These are phyloP conservation scores for Bonia amplexicaulis DNA, from an alignment of 176 grass and related monocot genomes.

Conservation along the genomic window DNA sequence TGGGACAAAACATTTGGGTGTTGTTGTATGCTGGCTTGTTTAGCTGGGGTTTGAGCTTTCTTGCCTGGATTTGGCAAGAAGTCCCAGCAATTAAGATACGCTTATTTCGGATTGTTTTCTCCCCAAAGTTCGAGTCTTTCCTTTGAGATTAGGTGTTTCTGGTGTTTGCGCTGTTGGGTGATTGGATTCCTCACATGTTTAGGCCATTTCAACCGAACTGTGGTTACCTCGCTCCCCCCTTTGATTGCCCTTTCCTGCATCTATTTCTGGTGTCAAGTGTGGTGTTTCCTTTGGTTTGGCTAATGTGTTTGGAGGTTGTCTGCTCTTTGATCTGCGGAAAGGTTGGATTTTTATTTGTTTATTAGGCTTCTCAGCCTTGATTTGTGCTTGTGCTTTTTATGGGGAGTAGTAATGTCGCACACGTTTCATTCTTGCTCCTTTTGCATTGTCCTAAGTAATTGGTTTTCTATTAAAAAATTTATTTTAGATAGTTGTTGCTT, in stretches of 20 bases:
- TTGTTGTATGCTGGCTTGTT: background rate
- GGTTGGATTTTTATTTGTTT: slow-evolving; percentile 3
- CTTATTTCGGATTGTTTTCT: background rate
- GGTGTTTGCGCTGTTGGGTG: background rate
- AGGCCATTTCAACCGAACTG: background rate
- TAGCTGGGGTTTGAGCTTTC: slow-evolving; percentile 14
- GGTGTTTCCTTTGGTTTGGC: background rate
- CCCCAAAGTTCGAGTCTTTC: background rate
- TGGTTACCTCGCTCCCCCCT: background rate
- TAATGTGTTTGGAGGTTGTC: background rate
- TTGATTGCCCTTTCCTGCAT: background rate
- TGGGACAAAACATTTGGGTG: background rate
- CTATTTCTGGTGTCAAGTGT: background rate
- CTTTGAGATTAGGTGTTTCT: background rate
- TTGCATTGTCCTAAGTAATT: background rate
- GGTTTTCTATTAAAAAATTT: background rate
- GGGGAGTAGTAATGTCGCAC: background rate
- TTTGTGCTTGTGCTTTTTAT: slow-evolving; percentile 7
- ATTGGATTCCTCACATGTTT: background rate
- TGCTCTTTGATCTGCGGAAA: background rate
- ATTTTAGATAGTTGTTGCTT: background rate
- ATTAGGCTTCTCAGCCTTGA: slow-evolving; percentile 24
- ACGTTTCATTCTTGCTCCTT: background rate
- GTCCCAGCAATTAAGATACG: background rate
- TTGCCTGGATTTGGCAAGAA: slow-evolving; percentile 6